phyloP scores from a whole-genome alignment of 2,329 filamentous ascomycete species.

The Microcyclosporella mali region DNA sequence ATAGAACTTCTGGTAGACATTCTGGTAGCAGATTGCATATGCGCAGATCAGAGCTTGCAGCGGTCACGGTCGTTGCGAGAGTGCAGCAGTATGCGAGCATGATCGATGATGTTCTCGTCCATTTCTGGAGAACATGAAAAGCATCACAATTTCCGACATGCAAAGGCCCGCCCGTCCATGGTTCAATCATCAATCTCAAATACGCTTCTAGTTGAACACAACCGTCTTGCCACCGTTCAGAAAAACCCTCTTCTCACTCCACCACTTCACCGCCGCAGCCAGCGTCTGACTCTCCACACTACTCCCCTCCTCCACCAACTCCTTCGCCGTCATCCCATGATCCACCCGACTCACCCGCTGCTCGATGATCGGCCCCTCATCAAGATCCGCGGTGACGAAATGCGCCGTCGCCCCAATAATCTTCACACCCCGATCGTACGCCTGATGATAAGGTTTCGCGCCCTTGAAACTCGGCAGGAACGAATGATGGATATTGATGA shows the following conservation, averaged over 20 bases:
- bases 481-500: constrained; percentile 89
- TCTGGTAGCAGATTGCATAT: too few relatives aligned
- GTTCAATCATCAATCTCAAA: too few relatives aligned
- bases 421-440: constrained; percentile 79
- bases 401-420: constrained; percentile 82
- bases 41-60: too few relatives aligned
- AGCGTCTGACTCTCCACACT: constrained; percentile 80
- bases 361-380: constrained; percentile 85
- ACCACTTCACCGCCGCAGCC: constrained; percentile 77
- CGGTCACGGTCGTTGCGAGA: too few relatives aligned
- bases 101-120: too few relatives aligned
- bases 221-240: constrained; percentile 75
- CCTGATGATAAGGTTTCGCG: constrained; percentile 82
- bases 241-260: constrained; percentile 70
- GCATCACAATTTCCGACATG: too few relatives aligned
- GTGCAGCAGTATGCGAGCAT: too few relatives aligned
- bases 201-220: constrained; percentile 60
- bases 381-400: constrained; percentile 77
- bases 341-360: constrained; percentile 72
- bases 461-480: constrained; percentile 86
- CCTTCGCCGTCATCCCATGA: constrained; percentile 68
- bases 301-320: constrained; percentile 70
- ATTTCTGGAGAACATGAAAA: too few relatives aligned
- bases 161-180: too few relatives aligned
- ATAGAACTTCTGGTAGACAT: too few relatives aligned